Base-by-base conservation (phyloP, 1,284 basidiomycete genomes). In the Sanghuangporus baumii region DNA sequence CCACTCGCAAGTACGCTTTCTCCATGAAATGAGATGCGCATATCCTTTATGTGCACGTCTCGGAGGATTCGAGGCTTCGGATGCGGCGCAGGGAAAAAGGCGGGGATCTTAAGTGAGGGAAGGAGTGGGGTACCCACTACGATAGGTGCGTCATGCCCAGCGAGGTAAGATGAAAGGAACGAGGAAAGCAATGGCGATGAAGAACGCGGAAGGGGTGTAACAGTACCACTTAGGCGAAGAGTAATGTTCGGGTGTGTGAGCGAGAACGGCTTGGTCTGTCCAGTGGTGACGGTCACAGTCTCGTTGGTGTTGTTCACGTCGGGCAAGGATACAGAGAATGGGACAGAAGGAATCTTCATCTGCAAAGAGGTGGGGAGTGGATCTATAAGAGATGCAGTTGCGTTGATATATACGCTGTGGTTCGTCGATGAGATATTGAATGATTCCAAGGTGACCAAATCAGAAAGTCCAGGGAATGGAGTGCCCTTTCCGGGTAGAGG, bases 221-320 rank as follows among this genome's bases (percentile, higher is more conserved):
- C 79, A n/a, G 67, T 72, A 31, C 89, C 90, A 9, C 74, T 71
- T 46, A 91, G 73, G 34, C 73, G 67, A 26, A 92, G 70, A 0
- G 86, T 82, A 60, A 88, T 79, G 70, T 90, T 90, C 6, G 88
- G 88, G 67, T 85, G 82, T 0, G 84, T 84, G 54, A 88, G 77
- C 0, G 72, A 69, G 69, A 88, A 85, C 1, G 86, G 81, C 6
- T 76, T 69, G 2, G 83, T 82, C 43, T 76, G 70, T 8, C 87
- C 82, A 3, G 79, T 75, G 36, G 83, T 85, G 5, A 90, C 73
- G 0, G 81, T 76, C 14, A 69, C 51, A 11, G 64, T 64, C 34
- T 67, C 54, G 50, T 68, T 67, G 31, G 70, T 60, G 47, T 67
- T 65, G 57, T 63, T 64, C 34, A 20, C 38, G 60, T 41, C 64